Base-by-base conservation (phyloP, 345 rosid species). In the Eutrema japonicum region DNA sequence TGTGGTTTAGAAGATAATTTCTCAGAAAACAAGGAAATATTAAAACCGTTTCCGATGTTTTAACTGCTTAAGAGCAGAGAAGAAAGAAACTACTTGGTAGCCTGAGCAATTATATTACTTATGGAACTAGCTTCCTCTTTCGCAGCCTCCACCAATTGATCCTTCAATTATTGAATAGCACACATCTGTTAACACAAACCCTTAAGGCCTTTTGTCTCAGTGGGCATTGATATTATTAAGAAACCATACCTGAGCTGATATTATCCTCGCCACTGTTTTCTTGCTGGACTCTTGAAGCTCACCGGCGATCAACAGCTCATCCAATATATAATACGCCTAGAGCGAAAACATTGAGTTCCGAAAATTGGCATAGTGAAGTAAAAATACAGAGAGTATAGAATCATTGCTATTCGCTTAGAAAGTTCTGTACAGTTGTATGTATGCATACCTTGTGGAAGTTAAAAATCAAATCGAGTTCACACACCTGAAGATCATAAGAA, bases 261-360 rank as follows among this genome's bases (percentile, higher is more conserved):
- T 87, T 55, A 90, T 76, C 80, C 92, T 85, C 13, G 98, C 96
- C 36, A 90, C 86, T 26, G 92, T 92, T 76, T 95, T 95, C 85
- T 95, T 95, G 89, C 99, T 95, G 0, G 98, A 74, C 76, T 95
- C 99, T 83, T 95, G 99, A 73, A 95, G 97, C 75, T 95, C 98
- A 3, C 99, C 99, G 8, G 98, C 99, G 55, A 95, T 85, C 82
- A 95, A 73, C 64, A 95, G 79, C 81, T 95, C 99, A 78, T 92
- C 98, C 88, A 95, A 66, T 82, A 92, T 82, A 70, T 95, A 90
- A 72, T 92, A 92, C 58, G 98, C 99, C 99, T 95, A 56, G 14
- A 74, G 57, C 22, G 46, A 56, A 48, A 74, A 36, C 36, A 79
- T 60, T 18, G 55, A 56, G 60, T 60, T 58, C 35, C 69, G 51